These are phyloP conservation scores for Bruguiera hainesii DNA, from an alignment of 441 rosid genomes.

Conservation along the genomic window DNA sequence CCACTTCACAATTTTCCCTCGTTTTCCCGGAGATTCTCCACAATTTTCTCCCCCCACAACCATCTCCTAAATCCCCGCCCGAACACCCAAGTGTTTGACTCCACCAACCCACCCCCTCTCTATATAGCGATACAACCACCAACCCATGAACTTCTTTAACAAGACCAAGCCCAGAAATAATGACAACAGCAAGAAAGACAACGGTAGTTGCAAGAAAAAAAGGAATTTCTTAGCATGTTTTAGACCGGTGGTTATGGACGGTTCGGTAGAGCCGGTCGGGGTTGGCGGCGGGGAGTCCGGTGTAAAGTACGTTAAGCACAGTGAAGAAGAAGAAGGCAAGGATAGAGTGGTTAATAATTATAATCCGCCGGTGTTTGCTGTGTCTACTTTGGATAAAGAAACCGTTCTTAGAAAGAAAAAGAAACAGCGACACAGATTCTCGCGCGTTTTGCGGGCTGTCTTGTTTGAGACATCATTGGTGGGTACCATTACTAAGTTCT, in stretches of 20 bases:
- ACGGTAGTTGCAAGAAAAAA: background rate
- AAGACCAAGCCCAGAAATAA: background rate
- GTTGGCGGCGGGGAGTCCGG: background rate
- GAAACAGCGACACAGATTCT: constrained; percentile 20
- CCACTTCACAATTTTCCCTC: constrained; percentile 9
- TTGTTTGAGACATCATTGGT: constrained; percentile 46
- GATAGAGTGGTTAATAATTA: constrained; percentile 7
- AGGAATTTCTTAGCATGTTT: constrained; percentile 23
- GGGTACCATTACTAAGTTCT: background rate
- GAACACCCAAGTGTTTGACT: background rate
- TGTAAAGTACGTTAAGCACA: background rate
- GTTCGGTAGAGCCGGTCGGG: background rate
- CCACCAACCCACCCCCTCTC: background rate
- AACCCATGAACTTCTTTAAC: background rate
- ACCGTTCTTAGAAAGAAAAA: constrained; percentile 1
- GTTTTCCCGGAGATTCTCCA: constrained; percentile 24
- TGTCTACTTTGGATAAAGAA: constrained; percentile 3
- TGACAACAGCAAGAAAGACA: background rate
- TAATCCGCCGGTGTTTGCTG: background rate
- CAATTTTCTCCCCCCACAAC: constrained; percentile 27
- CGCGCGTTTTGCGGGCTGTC: constrained; percentile 30
- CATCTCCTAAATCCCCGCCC: constrained; percentile 24
- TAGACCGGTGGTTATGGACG: constrained; percentile 11
- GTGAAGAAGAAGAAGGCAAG: constrained; percentile 2
- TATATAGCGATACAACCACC: background rate